phyloP scores from a whole-genome alignment of 192 early-diverging fungal genomes.

The Backusella morwellensis region DNA sequence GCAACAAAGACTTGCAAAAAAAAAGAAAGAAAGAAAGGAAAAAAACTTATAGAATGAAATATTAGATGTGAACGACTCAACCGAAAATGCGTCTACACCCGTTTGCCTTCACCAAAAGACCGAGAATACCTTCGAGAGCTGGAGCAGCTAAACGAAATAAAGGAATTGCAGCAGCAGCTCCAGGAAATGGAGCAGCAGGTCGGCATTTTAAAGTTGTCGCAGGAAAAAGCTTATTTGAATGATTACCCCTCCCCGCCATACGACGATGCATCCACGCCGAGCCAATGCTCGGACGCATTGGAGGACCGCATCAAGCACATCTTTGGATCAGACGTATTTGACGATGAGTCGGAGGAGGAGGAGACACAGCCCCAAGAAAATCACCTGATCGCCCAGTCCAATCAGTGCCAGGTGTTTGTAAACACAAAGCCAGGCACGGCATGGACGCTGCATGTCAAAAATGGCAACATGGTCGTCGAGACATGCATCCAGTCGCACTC shows the following conservation, averaged over 20 bases:
- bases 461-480: background rate
- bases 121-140: constrained; percentile 13
- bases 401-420: background rate
- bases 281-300: background rate
- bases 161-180: background rate
- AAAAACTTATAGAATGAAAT: no score
- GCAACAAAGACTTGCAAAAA: background rate
- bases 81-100: constrained; percentile 2
- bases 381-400: background rate
- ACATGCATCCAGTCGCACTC: background rate
- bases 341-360: background rate
- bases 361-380: background rate
- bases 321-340: no score
- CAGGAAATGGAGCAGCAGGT: constrained; percentile 1
- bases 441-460: background rate
- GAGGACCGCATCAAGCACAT: background rate
- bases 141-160: background rate
- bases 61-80: constrained; percentile 4
- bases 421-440: background rate
- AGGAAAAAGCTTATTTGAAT: background rate
- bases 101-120: constrained; percentile 4
- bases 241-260: background rate
- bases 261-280: background rate
- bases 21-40: no score
- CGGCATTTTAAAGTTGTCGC: background rate